These are phyloP conservation scores for Nitzschia sp. DNA, from an alignment of 108 stramenopile genomes.

Conservation along the genomic window DNA sequence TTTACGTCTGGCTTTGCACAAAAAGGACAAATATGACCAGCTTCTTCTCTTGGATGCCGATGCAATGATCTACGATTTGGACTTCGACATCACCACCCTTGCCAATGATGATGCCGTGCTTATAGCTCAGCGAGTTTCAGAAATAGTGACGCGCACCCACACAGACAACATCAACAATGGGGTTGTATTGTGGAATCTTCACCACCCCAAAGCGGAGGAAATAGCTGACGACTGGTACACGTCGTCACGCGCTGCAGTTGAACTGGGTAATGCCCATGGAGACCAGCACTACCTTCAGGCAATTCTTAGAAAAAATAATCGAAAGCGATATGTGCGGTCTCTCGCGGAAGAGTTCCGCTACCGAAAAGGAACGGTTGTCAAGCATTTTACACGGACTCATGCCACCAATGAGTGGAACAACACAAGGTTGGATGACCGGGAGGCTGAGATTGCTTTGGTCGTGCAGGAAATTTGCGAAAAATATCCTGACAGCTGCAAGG, in stretches of 20 bases:
- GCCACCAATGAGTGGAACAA: neutral
- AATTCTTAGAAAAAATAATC: neutral
- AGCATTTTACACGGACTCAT: neutral
- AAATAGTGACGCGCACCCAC: neutral
- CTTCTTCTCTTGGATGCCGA: neutral
- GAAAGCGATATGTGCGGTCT: neutral
- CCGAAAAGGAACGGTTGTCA: neutral
- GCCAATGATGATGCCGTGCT: neutral
- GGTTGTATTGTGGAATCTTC: conserved; percentile 10
- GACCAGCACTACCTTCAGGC: neutral
- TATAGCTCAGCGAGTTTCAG: neutral
- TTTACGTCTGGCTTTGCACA: conserved; percentile 3
- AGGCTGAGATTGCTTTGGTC: neutral
- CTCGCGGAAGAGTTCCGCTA: conserved; percentile 6
- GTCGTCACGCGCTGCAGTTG: neutral
- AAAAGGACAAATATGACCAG: conserved; percentile 10
- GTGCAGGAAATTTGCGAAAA: neutral
- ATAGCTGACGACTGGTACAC: neutral
- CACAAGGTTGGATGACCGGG: neutral
- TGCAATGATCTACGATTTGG: conserved; percentile 8
- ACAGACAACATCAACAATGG: conserved; percentile 2
- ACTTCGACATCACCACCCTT: conserved; percentile 5
- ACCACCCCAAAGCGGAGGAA: neutral
- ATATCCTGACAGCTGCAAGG: neutral
- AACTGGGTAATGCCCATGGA: neutral